Evolutionary conservation across 202 grass and related monocot species (phyloP).

Genomic region (Bolboschoenoplectus hybrid): DNA sequence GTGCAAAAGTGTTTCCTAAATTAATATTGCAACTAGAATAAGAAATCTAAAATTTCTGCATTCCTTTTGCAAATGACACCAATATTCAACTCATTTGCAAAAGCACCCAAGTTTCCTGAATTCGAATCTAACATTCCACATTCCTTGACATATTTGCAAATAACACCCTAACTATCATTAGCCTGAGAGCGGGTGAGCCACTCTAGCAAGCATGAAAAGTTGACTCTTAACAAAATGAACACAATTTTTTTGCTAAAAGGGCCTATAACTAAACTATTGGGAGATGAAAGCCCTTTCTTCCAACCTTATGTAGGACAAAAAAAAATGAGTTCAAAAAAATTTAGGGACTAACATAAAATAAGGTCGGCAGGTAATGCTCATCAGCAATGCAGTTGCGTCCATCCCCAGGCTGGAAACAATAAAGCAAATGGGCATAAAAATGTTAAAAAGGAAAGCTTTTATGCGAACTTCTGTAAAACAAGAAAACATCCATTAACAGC

Average conservation of each 20-base stretch:
- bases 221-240: background rate
- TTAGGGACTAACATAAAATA: slow-evolving; percentile 77
- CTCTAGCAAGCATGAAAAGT: background rate
- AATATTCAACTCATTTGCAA: background rate
- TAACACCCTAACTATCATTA: background rate
- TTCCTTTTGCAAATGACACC: background rate
- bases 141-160: background rate
- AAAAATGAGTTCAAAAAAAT: slow-evolving; percentile 33
- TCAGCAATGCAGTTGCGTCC: slow-evolving; percentile 93
- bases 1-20: slow-evolving; percentile 34
- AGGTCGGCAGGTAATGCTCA: slow-evolving; percentile 94
- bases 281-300: background rate
- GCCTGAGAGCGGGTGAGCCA: background rate
- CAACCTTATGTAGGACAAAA: slow-evolving; percentile 22
- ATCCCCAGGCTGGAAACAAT: slow-evolving; percentile 73
- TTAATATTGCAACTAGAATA: slow-evolving; percentile 35
- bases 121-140: background rate
- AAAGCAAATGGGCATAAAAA: slow-evolving; percentile 13
- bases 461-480: background rate
- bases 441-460: slow-evolving; percentile 25
- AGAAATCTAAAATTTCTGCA: slow-evolving; percentile 16
- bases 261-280: background rate
- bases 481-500: background rate
- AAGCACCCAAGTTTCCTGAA: background rate
- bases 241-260: background rate